Base-by-base conservation (phyloP, 1,284 basidiomycete species). In the Tylopilus sp. region DNA sequence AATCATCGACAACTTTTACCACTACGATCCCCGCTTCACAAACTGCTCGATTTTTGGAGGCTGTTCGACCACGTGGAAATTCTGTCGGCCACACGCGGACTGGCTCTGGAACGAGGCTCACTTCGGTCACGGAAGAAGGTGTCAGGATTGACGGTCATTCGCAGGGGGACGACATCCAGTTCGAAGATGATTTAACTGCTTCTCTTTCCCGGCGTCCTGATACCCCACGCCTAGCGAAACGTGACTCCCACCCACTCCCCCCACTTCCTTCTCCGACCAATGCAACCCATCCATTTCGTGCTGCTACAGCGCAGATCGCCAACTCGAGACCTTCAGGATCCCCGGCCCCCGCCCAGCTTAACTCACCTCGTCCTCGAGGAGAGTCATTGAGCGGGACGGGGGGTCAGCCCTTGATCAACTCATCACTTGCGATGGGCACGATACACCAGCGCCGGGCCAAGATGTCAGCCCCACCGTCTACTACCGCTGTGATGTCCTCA, bases 361-460 rank as follows among this genome's bases (percentile, higher is more conserved):
- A 69, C 43, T 60, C 69, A 43, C 68, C 76, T 21, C 72, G 82
- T 43, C 76, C 81, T 30, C 75, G 85, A 46, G 65, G 65, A 40
- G 68, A 70, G 43, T 66, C 65, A 10, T 24, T 66, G 49, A 64
- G 62, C 34, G 52, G 45, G 46, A 51, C 51, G 40, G 61, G 58
- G 40, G 61, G 58, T 50, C 65, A 71, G 10, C 66, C 71, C 14
- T 66, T 82, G 51, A 82, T 85, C 57, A 85, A 81, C 59, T 60
- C 76, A 10, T 77, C 82, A 1, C 79, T 82, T 18, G 72, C 63
- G 21, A 77, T 81, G 65, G 81, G 88, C 28, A 82, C 83, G 20
- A 85, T 91, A 55, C 78, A 73, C 35, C 83, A 84, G 60, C 77
- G 89, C 52, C 73, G 88, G 52, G 74, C 70, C 37, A 87, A 85